Evolutionary conservation across 2,329 filamentous ascomycete species (phyloP).

Genomic region (Penicillium crustosum): DNA sequence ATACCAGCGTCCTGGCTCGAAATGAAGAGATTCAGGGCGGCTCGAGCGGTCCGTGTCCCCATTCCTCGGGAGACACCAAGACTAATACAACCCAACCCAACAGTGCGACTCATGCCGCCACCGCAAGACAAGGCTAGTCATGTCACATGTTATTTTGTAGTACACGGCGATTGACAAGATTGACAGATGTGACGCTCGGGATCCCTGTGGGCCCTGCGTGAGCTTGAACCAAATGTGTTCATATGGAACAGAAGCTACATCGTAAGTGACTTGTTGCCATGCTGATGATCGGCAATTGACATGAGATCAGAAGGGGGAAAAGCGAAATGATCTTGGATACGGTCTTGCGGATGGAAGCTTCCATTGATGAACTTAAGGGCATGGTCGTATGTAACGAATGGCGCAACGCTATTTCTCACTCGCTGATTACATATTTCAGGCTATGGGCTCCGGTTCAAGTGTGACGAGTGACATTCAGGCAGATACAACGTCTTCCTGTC

Average conservation of each 20-base stretch:
- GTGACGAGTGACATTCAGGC: neutral
- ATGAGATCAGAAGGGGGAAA: slow-evolving; percentile 1
- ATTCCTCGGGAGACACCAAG: neutral
- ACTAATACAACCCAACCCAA: neutral
- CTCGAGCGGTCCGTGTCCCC: slow-evolving; percentile 7
- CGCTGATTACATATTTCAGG: neutral
- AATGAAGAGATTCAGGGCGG: slow-evolving; percentile 12
- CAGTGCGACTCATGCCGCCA: slow-evolving; percentile 13
- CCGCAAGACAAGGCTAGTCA: slow-evolving; percentile 8
- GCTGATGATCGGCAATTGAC: neutral
- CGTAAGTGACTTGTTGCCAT: neutral
- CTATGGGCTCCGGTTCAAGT: neutral
- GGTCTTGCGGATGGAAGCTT: slow-evolving; percentile 9
- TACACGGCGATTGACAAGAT: neutral
- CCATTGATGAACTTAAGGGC: slow-evolving; percentile 7
- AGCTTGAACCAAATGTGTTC: slow-evolving; percentile 6
- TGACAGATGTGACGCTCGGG: slow-evolving; percentile 9
- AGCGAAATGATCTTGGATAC: slow-evolving; percentile 12
- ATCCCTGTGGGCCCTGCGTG: slow-evolving; percentile 9
- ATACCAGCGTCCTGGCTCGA: neutral
- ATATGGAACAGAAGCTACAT: slow-evolving; percentile 10
- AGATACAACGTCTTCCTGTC: neutral
- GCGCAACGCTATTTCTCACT: neutral
- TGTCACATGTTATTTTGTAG: neutral
- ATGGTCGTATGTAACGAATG: slow-evolving; percentile 5